Conservation (phyloP, 257 asterid genomes). For the Plantago ovata region DNA sequence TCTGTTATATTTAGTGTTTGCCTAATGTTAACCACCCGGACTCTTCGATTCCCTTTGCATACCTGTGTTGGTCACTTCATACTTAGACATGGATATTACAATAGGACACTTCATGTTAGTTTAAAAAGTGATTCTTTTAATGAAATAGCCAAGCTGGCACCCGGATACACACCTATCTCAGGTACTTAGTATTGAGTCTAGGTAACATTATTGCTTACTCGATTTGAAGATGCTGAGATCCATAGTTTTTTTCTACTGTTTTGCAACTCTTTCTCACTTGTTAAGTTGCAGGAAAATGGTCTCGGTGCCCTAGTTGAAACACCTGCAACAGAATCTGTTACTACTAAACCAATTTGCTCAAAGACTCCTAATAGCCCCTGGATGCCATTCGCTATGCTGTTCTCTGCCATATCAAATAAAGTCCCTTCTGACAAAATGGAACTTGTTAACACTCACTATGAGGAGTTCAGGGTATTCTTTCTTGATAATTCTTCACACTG, state of each 20-base stretch:
- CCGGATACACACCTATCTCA: too few species aligned
- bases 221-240: neutral
- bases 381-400: constrained; percentile 77
- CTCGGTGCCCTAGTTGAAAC: constrained; percentile 27
- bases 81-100: too few species aligned
- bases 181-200: too few species aligned
- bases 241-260: neutral
- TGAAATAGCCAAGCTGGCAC: too few species aligned
- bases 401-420: constrained; percentile 57
- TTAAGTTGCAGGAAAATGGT: constrained; percentile 33
- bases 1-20: too few species aligned
- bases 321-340: constrained; percentile 24
- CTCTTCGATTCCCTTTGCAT: too few species aligned
- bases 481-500: constrained; percentile 10
- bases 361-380: constrained; percentile 76
- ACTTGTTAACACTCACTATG: constrained; percentile 42
- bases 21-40: too few species aligned
- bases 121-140: too few species aligned
- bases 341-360: constrained; percentile 7
- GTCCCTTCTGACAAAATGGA: constrained; percentile 57
- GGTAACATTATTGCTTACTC: too few species aligned
- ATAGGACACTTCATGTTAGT: too few species aligned
- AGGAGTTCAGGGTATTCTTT: constrained; percentile 52
- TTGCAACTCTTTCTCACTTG: constrained; percentile 7
- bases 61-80: too few species aligned